Evolutionary conservation across 1,139 yeast species (phyloP), one percentile per base, ranked within the genome.

Genomic region (Arxiozyma telluris): DNA sequence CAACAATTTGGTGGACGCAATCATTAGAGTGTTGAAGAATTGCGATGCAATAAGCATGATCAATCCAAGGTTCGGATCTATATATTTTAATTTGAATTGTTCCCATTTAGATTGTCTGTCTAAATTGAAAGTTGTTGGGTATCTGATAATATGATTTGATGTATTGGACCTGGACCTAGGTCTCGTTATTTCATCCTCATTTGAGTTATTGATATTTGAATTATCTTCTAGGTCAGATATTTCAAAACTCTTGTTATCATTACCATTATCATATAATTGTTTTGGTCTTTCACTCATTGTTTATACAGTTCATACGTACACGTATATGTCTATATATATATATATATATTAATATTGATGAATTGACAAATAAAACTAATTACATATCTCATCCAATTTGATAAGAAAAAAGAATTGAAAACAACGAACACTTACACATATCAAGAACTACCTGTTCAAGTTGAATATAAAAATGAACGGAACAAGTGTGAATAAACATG

Each of bases 21-120:
- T 79, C 96, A 88, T 88, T 47, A 83, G 68, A 5, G 91, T 81
- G 67, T 84, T 87, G 73, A 84, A 84, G 51, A 87, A 73, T 64
- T 86, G 94, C 1, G 87, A 76, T 9, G 77, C 54, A n/a, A 65
- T 80, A 64, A 52, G 79, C 68, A 52, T 82, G 65, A 41, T 72
- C 56, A 53, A 77, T 57, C 53, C 84, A 23, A 54, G 65, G 64
- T 57, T 67, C 46, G 57, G 70, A 55, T 55, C 69, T 61, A 52
- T 61, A 54, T 56, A 61, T 55, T 51, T 63, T 44, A 53, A 56
- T 25, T 52, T 60, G 49, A 58, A 55, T 7, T 47, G 23, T 18
- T 17, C 44, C 49, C 53, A 49, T 21, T 38, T 46, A 27, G 49
- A 43, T 34, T 23, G 20, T 38, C 46, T 44, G 30, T 34, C 49